Conservation (phyloP, 768 basidiomycete genomes). For the Crepidotus variabilis region DNA sequence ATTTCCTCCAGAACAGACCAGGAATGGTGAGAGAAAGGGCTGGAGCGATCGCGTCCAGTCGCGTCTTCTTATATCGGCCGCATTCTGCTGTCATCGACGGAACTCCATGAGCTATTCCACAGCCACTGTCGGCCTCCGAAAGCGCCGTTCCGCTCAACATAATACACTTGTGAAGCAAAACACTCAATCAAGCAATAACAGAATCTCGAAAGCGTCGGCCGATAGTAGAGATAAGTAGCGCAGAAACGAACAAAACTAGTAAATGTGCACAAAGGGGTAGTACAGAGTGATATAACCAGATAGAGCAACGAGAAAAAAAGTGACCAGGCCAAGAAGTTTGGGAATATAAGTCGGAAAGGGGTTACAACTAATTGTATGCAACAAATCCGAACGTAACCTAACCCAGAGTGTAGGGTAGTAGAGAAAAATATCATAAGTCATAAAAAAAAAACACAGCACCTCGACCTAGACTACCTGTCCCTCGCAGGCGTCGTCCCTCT, state of each 20-base stretch:
- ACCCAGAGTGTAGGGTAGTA: not conserved
- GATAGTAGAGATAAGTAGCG: not conserved
- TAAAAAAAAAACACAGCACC: not conserved
- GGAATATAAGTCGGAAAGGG: not conserved
- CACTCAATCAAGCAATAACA: too few species aligned
- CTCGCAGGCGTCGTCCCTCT: slow-evolving; percentile 29
- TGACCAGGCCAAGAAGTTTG: not conserved
- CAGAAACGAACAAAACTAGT: not conserved
- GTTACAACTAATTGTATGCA: not conserved
- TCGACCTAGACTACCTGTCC: slow-evolving; percentile 11
- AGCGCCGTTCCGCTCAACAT: too few species aligned
- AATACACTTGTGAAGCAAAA: too few species aligned
- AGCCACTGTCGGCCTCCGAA: too few species aligned
- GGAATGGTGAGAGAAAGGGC: not conserved
- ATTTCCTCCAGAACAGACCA: not conserved
- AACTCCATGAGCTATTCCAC: too few species aligned
- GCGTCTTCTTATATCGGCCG: not conserved
- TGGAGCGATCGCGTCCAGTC: not conserved
- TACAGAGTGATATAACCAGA: not conserved
- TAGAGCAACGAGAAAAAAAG: not conserved
- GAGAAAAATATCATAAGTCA: not conserved
- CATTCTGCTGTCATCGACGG: too few species aligned
- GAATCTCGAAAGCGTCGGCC: too few species aligned
- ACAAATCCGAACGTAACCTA: not conserved
- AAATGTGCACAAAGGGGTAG: not conserved